Base-by-base conservation (phyloP, 1,139 yeast species). In the Suhomyces choctaworum region DNA sequence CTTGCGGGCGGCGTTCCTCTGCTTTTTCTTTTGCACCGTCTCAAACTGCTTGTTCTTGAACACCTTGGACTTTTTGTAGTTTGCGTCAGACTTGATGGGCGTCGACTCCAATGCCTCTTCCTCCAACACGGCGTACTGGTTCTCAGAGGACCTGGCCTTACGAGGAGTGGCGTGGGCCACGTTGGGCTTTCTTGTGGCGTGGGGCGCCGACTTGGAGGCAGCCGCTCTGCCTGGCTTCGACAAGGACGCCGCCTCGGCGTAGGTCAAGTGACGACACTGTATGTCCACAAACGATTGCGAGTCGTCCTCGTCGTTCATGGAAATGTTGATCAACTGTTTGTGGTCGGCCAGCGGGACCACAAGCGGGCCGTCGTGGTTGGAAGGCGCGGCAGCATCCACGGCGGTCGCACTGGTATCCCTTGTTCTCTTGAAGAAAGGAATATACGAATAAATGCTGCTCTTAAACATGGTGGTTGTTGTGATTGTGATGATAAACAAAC, bases 211-310 rank as follows among this genome's bases (percentile, higher is more conserved):
- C 34, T 29, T 25, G 11, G 39, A 13, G 22, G 27, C 29, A 14
- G 41, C 28, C 21, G 22, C 31, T 8, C 37, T 12, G n/a, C 34
- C 27, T n/a, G 34, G 35, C 28, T 47, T 46, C 23, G 61, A 54
- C 44, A 67, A 44, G 16, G 58, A 51, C 10, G 76, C 75, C 22
- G 61, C 76, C 44, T 70, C 75, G 11, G 76, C 76, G 40, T 70
- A 70, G 17, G 70, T 61, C 47, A 70, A 58, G 38, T 61, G 61
- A 34, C 60, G 57, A 41, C 50, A 54, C 37, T 60, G 58, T 36
- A 70, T 66, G 30, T 65, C 70, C 23, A 70, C 61, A 39, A 68
- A 65, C 29, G 62, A 66, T 29, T 60, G 66, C 27, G 47, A 55
- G 29, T 55, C 54, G 11, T 48, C 58, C 11, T 51, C 49, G 16